Conservation (phyloP, 257 asterid species). For the Lycium ferocissimum region DNA sequence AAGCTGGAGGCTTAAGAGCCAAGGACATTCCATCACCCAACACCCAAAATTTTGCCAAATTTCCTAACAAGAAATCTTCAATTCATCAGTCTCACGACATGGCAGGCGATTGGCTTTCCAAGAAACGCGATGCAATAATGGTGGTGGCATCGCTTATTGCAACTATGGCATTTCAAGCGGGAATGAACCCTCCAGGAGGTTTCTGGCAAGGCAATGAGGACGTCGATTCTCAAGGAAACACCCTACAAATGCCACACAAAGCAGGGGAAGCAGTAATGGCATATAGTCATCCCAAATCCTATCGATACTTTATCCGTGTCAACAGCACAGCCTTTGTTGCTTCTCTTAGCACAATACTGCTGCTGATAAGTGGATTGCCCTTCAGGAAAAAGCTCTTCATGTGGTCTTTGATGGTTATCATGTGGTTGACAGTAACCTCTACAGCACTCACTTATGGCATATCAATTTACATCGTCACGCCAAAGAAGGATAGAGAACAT, state of each 20-base stretch:
- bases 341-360: slow-evolving; percentile 47
- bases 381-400: slow-evolving; percentile 29
- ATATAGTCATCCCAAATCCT: neutral
- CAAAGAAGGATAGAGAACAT: neutral
- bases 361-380: slow-evolving; percentile 43
- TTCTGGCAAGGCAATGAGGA: slow-evolving; percentile 38
- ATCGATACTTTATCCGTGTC: neutral
- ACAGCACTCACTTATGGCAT: slow-evolving; percentile 27
- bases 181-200: slow-evolving; percentile 43
- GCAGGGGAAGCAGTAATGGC: slow-evolving; percentile 37
- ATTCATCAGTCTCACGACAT: neutral
- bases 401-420: slow-evolving; percentile 45
- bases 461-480: slow-evolving; percentile 8
- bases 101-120: slow-evolving; percentile 29
- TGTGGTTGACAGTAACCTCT: slow-evolving; percentile 44
- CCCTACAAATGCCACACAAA: neutral
- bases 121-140: slow-evolving; percentile 36
- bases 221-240: neutral
- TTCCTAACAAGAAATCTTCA: neutral
- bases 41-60: neutral
- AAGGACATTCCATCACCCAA: slow-evolving; percentile 17
- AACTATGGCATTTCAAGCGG: slow-evolving; percentile 45
- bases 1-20: slow-evolving; percentile 35
- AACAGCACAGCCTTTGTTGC: slow-evolving; percentile 45
- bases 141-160: slow-evolving; percentile 46